Base-by-base conservation (phyloP, 768 basidiomycete genomes). In the Tylopilus cervinicoccineus region DNA sequence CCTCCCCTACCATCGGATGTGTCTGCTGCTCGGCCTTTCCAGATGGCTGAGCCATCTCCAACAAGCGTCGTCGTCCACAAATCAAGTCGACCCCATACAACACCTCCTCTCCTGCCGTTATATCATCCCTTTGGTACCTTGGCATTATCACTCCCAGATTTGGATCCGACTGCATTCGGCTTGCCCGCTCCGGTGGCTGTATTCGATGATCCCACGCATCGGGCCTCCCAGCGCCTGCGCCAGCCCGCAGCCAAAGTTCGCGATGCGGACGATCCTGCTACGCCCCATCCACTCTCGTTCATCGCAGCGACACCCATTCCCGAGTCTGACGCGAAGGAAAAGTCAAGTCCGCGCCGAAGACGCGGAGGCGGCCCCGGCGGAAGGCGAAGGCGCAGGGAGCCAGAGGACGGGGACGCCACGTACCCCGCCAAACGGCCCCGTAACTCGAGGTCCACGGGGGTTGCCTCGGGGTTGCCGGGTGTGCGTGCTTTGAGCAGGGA, bases 371-470 rank as follows among this genome's bases (percentile, higher is more conserved):
- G 70, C 0, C 53, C 47, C 2, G 72, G 72, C 3, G 73, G 73
- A 23, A 72, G 80, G 61, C 71, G 84, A 45, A 82, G 76, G 60
- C 72, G 83, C 19, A 81, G 71, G 58, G 82, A 83, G 27, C 64
- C 59, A 7, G 83, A 85, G 37, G 82, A 84, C 38, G 78, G 76
- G 12, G 83, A 86, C 53, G 74, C 77, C 2, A 76, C 79, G n/a
- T 86, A 84, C 58, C 83, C 84, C n/a, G 80, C 83, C 11, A 86
- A 84, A 66, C 75, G 82, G 22, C 72, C 80, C 17, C 76, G 84
- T 23, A 69, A 75, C 46, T 75, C 80, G 6, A 68, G 84, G 51
- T 73, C 59, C 13, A 64, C 64, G 36, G 56, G 64, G 48, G 24
- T 56, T 59, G 27, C 51, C 11, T 49, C 53, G 13, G 47, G 55